Base-by-base conservation (phyloP, 208 protist species). In the Borovskyia barvae region DNA sequence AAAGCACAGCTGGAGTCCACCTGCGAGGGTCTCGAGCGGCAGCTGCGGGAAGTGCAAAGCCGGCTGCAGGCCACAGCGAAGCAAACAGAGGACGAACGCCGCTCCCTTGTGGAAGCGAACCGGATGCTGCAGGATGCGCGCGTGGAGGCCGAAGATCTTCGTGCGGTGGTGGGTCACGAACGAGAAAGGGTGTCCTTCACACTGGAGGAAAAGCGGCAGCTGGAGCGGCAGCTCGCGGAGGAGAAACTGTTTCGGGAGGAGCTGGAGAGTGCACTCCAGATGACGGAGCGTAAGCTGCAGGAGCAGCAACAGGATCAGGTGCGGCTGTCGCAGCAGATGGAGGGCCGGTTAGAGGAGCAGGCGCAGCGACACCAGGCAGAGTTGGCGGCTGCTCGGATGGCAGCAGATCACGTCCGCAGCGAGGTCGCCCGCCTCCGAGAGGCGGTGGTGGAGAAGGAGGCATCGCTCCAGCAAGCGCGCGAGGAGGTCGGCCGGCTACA, bases 401-500 rank as follows among this genome's bases (percentile, higher is more conserved):
- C 75, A 20, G 55, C 61, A 12, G 80, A 87, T 24, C 63, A 87
- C 53, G 48, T 77, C 28, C 81, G 71, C 3, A 65, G 69, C 20
- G 81, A 87, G 57, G 40, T 78, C 9, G 48, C 35, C 3, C 75
- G 79, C 41, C 72, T 66, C 19, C 74, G 65, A 14, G 80, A 88
- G 41, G 59, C 56, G 32, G 40, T 77, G 3, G 53, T 64, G 20
- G 50, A 68, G 32, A 84, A 83, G 36, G 80, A 90, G 20, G 47
- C 55, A 3, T 67, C 60, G 26, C 28, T 90, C 30, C 78, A 78
- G 46, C 65, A 73, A 35, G 56, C 82, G 66, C 82, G 82, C 2
- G 78, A 87, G 63, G 86, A 93, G 58, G 53, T 78, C 20, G 66
- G 55, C 33, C 68, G 75, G 36, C 70, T 82, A 41, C 75, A 80